These are phyloP conservation scores for Shiraia sp. DNA, from an alignment of 2,329 filamentous ascomycete genomes.

Conservation along the genomic window DNA sequence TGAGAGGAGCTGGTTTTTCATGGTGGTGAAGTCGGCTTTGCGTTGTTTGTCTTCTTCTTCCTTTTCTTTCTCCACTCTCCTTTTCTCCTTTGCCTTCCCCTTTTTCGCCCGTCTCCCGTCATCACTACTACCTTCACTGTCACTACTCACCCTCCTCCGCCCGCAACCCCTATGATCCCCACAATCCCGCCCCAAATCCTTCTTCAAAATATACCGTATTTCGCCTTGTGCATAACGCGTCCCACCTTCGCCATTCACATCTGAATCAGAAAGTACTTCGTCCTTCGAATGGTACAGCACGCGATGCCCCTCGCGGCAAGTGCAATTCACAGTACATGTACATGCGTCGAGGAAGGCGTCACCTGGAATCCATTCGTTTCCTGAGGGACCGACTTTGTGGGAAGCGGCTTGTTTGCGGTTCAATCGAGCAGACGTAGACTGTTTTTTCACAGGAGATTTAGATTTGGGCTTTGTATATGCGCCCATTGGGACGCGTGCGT, in stretches of 20 bases:
- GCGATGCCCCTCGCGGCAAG: slow-evolving; percentile 32
- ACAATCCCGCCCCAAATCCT: slow-evolving; percentile 31
- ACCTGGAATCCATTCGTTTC: slow-evolving; percentile 25
- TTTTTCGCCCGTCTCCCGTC: slow-evolving; percentile 2
- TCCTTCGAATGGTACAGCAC: slow-evolving; percentile 24
- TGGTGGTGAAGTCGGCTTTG: too few species aligned
- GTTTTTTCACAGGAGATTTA: slow-evolving; percentile 2
- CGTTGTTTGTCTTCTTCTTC: too few species aligned
- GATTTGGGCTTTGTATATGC: slow-evolving; percentile 9
- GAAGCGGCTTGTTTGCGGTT: slow-evolving; percentile 12
- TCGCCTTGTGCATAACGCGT: slow-evolving; percentile 20
- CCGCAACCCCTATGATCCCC: slow-evolving; percentile 24
- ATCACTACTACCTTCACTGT: slow-evolving; percentile 1
- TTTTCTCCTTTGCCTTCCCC: slow-evolving; percentile 10
- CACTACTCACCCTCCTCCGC: background rate
- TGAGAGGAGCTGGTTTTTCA: too few species aligned
- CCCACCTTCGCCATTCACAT: slow-evolving; percentile 2
- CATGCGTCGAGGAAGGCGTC: slow-evolving; percentile 35
- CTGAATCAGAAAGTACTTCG: background rate
- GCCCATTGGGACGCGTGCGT: slow-evolving; percentile 20
- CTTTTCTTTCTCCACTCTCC: slow-evolving; percentile 9
- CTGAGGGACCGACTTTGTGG: slow-evolving; percentile 16
- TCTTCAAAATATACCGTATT: slow-evolving; percentile 31
- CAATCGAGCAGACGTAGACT: slow-evolving; percentile 9
- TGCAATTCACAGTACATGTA: slow-evolving; percentile 32